Evolutionary conservation across 148 eudicot genomes (phyloP), one percentile per base, ranked within the genome.

Genomic region (Arctostaphylos glauca): DNA sequence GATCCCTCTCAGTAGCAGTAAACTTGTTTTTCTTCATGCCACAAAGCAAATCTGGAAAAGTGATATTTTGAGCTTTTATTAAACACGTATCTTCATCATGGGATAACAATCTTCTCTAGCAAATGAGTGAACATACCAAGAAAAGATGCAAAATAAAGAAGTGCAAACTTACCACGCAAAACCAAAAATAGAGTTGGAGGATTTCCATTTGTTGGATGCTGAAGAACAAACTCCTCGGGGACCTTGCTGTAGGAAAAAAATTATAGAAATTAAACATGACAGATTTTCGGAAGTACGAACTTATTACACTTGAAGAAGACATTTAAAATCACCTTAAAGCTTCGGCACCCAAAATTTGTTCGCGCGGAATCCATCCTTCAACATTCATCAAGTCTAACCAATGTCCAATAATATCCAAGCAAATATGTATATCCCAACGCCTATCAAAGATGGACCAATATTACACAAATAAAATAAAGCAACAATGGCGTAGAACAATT

Each of bases 281-380:
- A 70, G 6, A 54, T 58, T 43, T 16, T 75, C 38, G 25, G 52
- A 46, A 83, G 59, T 31, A 23, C 14, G 38, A 80, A 73, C 54
- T 59, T 12, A 38, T 6, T n/a, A n/a, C 16, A 53, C 64, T 43
- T 7, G 49, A 68, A 43, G 31, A 38, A 52, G 49, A 38, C 25
- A 31, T 9, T 54, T 5, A 53, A 76, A 70, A 71, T 84, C 77
- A 94, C 99, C 99, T 96, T 83, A 91, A 83, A 79, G 99, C 99
- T 88, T 96, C 99, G 64, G 90, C 93, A 48, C 99, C 99, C 89
- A 96, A 91, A 86, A 96, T 94, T 81, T 92, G 98, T 85, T 96
- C 99, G 83, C 99, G 99, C 54, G 99, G 99, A 85, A 96, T 96
- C 99, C 99, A 96, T 62, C 99, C 99, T 83, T 96, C 99, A 87